Percentiles rank a stretch among this genome's conserved stretches.
Conservation (phyloP, 2,329 filamentous ascomycete species). For the Talaromyces rugulosus region DNA sequence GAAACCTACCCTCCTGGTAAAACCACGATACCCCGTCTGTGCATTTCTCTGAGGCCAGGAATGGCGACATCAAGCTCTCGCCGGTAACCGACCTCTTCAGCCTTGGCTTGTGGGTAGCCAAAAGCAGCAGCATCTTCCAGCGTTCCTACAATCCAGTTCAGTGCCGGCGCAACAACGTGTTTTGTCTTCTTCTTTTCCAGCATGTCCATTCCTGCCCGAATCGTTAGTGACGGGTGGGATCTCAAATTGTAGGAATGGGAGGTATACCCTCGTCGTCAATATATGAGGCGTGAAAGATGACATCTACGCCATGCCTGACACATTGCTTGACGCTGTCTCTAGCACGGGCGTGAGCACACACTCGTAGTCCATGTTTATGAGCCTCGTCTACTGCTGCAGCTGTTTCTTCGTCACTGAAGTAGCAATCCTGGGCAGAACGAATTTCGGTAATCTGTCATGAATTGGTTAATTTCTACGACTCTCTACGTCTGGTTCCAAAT, state of each 20-base stretch:
- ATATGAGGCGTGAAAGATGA: constrained; percentile 47
- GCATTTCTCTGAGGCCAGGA: constrained; percentile 42
- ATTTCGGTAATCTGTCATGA: constrained; percentile 20
- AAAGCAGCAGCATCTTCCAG: constrained; percentile 36
- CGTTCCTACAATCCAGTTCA: constrained; percentile 43
- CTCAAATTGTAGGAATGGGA: neutral
- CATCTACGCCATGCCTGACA: constrained; percentile 42
- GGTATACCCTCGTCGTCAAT: constrained; percentile 35
- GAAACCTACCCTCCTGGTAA: constrained; percentile 27
- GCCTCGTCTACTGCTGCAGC: constrained; percentile 47
- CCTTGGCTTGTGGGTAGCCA: constrained; percentile 40
- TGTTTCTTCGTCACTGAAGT: constrained; percentile 45
- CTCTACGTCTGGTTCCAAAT: neutral
- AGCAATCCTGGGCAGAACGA: constrained; percentile 41
- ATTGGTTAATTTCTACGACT: neutral
- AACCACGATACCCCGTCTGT: constrained; percentile 41
- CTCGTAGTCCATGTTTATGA: constrained; percentile 26
- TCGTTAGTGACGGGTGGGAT: neutral
- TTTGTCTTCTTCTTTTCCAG: constrained; percentile 36
- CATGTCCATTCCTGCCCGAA: constrained; percentile 25
- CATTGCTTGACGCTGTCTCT: constrained; percentile 44
- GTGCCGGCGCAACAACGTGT: constrained; percentile 40
- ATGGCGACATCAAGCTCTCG: constrained; percentile 40
- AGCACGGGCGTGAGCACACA: constrained; percentile 45
- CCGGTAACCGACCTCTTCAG: constrained; percentile 43